Evolutionary conservation across 1,284 basidiomycete genomes (phyloP), one percentile per base, ranked within the genome.

Genomic region (Grifola frondosa): DNA sequence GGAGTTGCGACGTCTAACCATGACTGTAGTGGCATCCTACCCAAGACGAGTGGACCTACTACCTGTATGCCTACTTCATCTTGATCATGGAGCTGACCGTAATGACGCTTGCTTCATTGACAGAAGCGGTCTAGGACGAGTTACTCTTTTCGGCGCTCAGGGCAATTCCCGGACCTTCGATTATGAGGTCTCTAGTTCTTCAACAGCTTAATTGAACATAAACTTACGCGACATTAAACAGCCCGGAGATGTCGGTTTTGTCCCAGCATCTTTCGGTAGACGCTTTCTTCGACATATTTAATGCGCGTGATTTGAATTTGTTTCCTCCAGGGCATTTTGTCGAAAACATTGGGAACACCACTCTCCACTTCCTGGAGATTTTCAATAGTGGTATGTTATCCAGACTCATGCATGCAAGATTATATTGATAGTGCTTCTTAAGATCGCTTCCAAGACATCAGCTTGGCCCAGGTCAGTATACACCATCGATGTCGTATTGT

Each of bases 301-400:
- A 16, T 2, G 10, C 4, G 24, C 38, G 16, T 10, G 29, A 19
- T 22, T 30, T 35, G 22, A 11, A n/a, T 23, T 40, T 19, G 5
- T 9, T 6, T 30, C 3, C 16, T 16, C 31, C 49, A 73, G 79
- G 79, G 4, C 83, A 85, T 56, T 86, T 81, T 52, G 72, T 86
- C n/a, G 81, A 88, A 64, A 85, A 85, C 56, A 80, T 70, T 13
- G 83, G 83, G 6, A 80, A 84, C 53, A 74, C 75, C 5, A 80
- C 81, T 0, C 58, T 86, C 24, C 69, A 67, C 48, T 84, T 73
- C 64, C 68, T 86, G 30, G 83, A 86, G 58, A 79, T 87, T 37
- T 83, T 83, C 65, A 78, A 77, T 43, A 70, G 79, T 0, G 67
- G 77, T 74, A 62, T 36, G 63, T 39, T 10, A n/a, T 28, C 15